These are phyloP conservation scores for Uronychia binucleata DNA, from an alignment of 73 alveolate species.

Conservation along the genomic window DNA sequence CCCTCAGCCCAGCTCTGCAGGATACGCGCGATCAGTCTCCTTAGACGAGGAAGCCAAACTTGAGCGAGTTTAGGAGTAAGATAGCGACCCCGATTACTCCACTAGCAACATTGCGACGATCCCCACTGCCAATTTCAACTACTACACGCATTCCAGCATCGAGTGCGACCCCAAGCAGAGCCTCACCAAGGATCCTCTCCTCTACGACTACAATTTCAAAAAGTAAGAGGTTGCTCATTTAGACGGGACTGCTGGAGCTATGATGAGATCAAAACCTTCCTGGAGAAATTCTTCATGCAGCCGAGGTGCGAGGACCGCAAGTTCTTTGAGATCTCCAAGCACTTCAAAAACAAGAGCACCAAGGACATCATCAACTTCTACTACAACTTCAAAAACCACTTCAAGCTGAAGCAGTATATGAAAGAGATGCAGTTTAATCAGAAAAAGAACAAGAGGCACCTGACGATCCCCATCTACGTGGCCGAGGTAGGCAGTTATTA, in stretches of 20 bases:
- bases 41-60: not conserved
- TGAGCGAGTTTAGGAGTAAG: conserved; percentile 4
- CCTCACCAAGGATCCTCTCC: conserved; percentile 5
- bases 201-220: conserved; percentile 9
- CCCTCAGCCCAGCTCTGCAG: not conserved
- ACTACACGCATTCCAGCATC: not conserved
- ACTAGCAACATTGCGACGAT: not conserved
- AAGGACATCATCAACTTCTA: conserved; percentile 14
- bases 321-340: conserved; percentile 1
- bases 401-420: conserved; percentile 2
- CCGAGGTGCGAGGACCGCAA: conserved; percentile 1
- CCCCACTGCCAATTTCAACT: conserved; percentile 3
- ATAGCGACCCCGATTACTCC: conserved; percentile 4
- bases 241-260: conserved; percentile 2
- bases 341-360: conserved; percentile 24
- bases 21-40: not conserved
- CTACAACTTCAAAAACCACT: conserved; percentile 13
- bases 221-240: not conserved
- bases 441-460: not conserved
- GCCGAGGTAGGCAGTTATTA: not conserved
- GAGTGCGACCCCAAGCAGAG: not conserved
- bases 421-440: conserved; percentile 4
- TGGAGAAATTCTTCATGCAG: not conserved
- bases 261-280: not conserved
- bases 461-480: not conserved